Evolutionary conservation across 805 yeast genomes (phyloP).

Genomic region (Candida pseudofarinosa): DNA sequence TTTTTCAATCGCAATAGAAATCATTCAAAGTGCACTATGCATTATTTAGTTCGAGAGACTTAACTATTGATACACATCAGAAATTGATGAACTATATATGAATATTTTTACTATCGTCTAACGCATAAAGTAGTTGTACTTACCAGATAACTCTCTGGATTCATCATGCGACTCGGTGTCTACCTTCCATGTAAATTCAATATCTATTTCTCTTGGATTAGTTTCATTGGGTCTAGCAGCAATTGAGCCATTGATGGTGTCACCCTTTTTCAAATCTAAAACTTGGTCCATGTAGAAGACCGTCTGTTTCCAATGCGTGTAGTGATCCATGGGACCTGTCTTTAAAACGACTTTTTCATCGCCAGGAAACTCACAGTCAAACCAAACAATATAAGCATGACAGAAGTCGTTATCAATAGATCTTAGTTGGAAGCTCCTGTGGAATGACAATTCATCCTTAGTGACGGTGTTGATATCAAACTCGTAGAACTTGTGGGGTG

Average conservation of each 20-base stretch:
- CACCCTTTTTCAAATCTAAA: slow-evolving; percentile 72
- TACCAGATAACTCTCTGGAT: slow-evolving; percentile 54
- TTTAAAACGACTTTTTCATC: slow-evolving; percentile 68
- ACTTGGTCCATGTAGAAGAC: slow-evolving; percentile 87
- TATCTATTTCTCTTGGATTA: slow-evolving; percentile 89
- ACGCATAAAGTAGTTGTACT: slow-evolving; percentile 69
- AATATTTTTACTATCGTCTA: slow-evolving; percentile 18
- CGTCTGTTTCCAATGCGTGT: slow-evolving; percentile 99
- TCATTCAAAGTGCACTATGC: no score
- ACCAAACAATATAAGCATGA: slow-evolving; percentile 92
- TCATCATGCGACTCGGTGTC: slow-evolving; percentile 41
- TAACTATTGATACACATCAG: not conserved
- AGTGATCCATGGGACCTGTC: slow-evolving; percentile 90
- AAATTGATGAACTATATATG: not conserved
- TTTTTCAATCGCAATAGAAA: no score
- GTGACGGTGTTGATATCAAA: slow-evolving; percentile 88
- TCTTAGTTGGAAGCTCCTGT: slow-evolving; percentile 60
- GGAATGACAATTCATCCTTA: slow-evolving; percentile 76
- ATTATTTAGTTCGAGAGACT: not conserved
- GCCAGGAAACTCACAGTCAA: slow-evolving; percentile 85
- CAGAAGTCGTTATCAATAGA: slow-evolving; percentile 77
- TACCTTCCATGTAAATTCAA: slow-evolving; percentile 61
- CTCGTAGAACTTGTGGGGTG: slow-evolving; percentile 64
- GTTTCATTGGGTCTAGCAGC: slow-evolving; percentile 69
- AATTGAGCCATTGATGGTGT: slow-evolving; percentile 64